phyloP scores from a whole-genome alignment of 1,284 basidiomycete genomes.

The Mycosarcoma mackinlayi region DNA sequence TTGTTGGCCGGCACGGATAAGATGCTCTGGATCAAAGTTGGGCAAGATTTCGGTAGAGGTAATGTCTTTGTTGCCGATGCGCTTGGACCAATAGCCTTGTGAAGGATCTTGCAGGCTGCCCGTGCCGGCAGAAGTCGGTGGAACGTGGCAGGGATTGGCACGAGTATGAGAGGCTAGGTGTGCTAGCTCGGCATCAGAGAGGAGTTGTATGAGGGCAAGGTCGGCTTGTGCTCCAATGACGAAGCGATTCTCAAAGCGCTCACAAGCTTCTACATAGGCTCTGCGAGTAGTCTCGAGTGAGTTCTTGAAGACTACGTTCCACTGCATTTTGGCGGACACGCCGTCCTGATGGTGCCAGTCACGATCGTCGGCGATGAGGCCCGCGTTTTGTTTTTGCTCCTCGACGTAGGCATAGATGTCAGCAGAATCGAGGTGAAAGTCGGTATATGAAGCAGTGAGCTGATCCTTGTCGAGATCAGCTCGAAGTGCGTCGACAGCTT shows the following conservation, averaged over 20 bases:
- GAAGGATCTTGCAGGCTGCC: neutral
- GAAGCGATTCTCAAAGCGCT: conserved; percentile 25
- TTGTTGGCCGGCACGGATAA: conserved; percentile 16
- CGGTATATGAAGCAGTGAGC: neutral
- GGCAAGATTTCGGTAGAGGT: neutral
- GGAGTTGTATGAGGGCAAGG: conserved; percentile 12
- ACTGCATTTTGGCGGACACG: conserved; percentile 13
- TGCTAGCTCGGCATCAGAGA: conserved; percentile 5
- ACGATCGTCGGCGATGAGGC: conserved; percentile 24
- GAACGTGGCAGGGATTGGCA: conserved; percentile 18
- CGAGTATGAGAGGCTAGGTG: neutral
- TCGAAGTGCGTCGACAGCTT: conserved; percentile 9
- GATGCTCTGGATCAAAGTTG: conserved; percentile 14
- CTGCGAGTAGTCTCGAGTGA: conserved; percentile 19
- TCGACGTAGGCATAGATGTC: conserved; percentile 37
- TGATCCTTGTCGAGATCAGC: conserved; percentile 10
- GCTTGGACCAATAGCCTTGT: conserved; percentile 9
- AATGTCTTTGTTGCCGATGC: neutral
- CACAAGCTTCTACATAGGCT: conserved; percentile 30
- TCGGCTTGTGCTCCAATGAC: conserved; percentile 15
- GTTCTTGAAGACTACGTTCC: conserved; percentile 21
- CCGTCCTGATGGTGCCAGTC: conserved; percentile 15
- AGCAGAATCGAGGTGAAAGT: conserved; percentile 20
- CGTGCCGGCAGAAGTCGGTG: conserved; percentile 3
- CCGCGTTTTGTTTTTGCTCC: conserved; percentile 22